A percentile compares a stretch with the other conserved stretches of the same genome.
These are phyloP conservation scores for Macaranga tanarius DNA, from an alignment of 441 rosid species.

Conservation along the genomic window DNA sequence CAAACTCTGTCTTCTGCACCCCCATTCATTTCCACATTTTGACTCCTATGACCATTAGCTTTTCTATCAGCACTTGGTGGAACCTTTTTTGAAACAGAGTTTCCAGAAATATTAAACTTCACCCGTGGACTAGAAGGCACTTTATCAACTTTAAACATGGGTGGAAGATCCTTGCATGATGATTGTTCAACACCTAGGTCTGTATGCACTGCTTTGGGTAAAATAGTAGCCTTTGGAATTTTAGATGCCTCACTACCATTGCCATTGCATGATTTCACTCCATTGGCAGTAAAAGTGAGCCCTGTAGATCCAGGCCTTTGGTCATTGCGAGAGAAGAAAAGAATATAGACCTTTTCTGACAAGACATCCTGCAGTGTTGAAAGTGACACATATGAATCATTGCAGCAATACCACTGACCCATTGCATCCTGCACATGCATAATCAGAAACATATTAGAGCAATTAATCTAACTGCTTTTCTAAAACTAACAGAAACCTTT, in stretches of 20 bases:
- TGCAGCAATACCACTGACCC: constrained; percentile 92
- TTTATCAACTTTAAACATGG: constrained; percentile 53
- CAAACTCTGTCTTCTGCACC: constrained; percentile 25
- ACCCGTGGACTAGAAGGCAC: constrained; percentile 45
- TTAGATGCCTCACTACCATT: constrained; percentile 56
- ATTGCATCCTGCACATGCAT: constrained; percentile 59
- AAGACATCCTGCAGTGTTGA: constrained; percentile 81
- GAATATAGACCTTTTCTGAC: constrained; percentile 89
- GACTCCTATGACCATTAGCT: constrained; percentile 40
- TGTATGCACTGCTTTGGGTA: constrained; percentile 35
- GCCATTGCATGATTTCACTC: constrained; percentile 48
- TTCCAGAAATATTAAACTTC: constrained; percentile 60
- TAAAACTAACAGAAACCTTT: constrained; percentile 6
- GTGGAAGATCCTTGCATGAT: constrained; percentile 34
- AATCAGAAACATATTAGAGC: constrained; percentile 24
- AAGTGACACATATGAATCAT: constrained; percentile 69
- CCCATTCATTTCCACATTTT: constrained; percentile 41
- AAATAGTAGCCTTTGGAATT: constrained; percentile 32
- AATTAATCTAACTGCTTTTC: constrained; percentile 5
- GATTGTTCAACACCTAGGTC: constrained; percentile 42
- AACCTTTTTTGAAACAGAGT: constrained; percentile 47
- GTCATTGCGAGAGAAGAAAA: constrained; percentile 77
- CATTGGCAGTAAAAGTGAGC: constrained; percentile 42
- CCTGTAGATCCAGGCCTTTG: constrained; percentile 53
- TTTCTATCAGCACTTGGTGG: constrained; percentile 47